Percentiles rank a stretch among this genome's conserved stretches.
Evolutionary conservation across 805 yeast species (phyloP).

Genomic region (Trichomonascus vanleenenianus): DNA sequence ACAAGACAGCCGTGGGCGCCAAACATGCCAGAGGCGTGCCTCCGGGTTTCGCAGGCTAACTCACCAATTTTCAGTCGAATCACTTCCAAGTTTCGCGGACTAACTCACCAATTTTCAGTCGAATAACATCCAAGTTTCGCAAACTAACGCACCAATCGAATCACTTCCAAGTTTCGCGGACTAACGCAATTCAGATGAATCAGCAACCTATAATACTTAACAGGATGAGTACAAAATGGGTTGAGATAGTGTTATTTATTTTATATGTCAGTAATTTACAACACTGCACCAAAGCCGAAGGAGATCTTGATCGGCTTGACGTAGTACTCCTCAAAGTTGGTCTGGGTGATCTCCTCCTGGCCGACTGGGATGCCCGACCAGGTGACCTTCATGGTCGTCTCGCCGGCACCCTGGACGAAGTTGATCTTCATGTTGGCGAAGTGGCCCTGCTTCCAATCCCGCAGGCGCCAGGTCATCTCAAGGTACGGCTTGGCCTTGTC

Average conservation of each 20-base stretch:
- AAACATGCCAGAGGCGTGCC: conserved; percentile 83
- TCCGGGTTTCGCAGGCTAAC: conserved; percentile 48
- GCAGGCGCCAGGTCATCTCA: conserved; percentile 77
- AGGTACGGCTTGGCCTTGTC: conserved; percentile 47
- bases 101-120: neutral
- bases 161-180: conserved; percentile 48
- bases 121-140: conserved; percentile 48
- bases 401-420: conserved; percentile 73
- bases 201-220: neutral
- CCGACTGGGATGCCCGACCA: conserved; percentile 93
- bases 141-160: neutral
- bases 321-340: conserved; percentile 83
- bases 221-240: neutral
- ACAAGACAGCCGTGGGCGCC: conserved; percentile 27
- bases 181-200: neutral
- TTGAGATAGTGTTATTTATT: neutral
- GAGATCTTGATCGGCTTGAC: conserved; percentile 82
- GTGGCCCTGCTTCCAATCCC: conserved; percentile 83
- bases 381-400: conserved; percentile 68
- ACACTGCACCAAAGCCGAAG: conserved; percentile 92
- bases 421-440: conserved; percentile 59
- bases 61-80: neutral
- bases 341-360: conserved; percentile 79
- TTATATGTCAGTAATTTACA: conserved; percentile 32
- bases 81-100: conserved; percentile 48